Evolutionary conservation across 305 asterid genomes (phyloP), one percentile per base, ranked within the genome.

Genomic region (Rubia tinctorum): DNA sequence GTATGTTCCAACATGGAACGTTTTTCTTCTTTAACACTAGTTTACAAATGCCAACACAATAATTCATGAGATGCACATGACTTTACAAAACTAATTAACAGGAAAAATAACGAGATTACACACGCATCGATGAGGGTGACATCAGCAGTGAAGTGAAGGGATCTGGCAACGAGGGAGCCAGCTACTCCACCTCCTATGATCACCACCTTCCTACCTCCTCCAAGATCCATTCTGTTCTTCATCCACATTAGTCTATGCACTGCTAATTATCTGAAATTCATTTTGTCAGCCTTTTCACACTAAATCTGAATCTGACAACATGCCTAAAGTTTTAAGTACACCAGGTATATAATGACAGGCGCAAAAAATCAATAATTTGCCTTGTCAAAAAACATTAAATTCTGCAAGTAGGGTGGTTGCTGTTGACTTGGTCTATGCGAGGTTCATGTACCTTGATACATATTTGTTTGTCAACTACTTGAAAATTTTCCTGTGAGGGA

Each of bases 181-280:
- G 92, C 96, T 0, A 92, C 90, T 80, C 96, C 93, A 44, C 96
- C 97, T 59, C 97, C 95, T 1, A 92, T 83, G 71, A 92, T 92
- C 84, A 86, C 96, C 83, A 90, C 93, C 75, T 91, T 83, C 86
- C 87, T 90, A 88, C 96, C 88, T 42, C 85, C 85, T 71, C 80
- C 85, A 80, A 79, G 34, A 77, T 83, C 90, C 82, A 83, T 72
- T 56, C 82, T 75, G 70, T 68, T 74, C 74, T 82, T 77, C 76
- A 73, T 71, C 76, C 59, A 68, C 42, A 58, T 62, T 25, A 56
- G 73, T 59, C 76, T 15, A 10, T 55, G 23, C 12, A 55, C 25
- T 18, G 27, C 61, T 8, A 20, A n/a, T 7, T 55, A 55, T 55
- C 61, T 55, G 61, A n/a, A 55, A 55, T 55, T 55, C 0, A n/a